These are phyloP conservation scores for Raphanus sativus DNA, from an alignment of 345 rosid species.

Conservation along the genomic window DNA sequence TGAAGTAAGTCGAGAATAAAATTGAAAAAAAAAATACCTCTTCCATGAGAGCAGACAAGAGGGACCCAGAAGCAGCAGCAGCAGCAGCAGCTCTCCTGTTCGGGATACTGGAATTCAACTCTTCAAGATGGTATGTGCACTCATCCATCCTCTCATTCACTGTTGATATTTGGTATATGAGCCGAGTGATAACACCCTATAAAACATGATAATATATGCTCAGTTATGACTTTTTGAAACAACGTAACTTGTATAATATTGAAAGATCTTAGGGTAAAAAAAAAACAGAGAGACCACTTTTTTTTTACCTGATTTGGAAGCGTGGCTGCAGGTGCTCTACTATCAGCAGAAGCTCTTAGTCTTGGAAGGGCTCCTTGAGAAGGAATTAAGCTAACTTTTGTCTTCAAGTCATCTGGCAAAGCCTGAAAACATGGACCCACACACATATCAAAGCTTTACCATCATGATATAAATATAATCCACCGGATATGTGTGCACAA, in stretches of 20 bases:
- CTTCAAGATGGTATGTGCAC: constrained; percentile 73
- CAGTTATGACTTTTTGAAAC: constrained; percentile 7
- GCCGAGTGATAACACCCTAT: constrained; percentile 83
- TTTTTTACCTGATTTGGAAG: constrained; percentile 64
- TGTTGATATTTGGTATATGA: constrained; percentile 88
- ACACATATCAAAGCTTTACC: constrained; percentile 34
- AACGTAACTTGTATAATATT: background rate
- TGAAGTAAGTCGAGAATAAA: background rate
- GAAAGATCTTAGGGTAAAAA: background rate
- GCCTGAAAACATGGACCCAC: constrained; percentile 59
- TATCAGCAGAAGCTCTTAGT: too few species aligned
- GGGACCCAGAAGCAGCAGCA: constrained; percentile 33
- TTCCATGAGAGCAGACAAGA: constrained; percentile 46
- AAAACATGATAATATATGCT: background rate
- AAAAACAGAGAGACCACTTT: constrained; percentile 7
- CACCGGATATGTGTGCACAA: constrained; percentile 14
- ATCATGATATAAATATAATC: constrained; percentile 44
- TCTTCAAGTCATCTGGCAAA: constrained; percentile 89
- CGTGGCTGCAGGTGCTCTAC: constrained; percentile 51
- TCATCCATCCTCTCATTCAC: constrained; percentile 97
- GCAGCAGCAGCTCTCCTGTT: constrained; percentile 42
- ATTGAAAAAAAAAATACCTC: too few species aligned
- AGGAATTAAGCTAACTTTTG: constrained; percentile 71
- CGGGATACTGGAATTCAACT: constrained; percentile 70
- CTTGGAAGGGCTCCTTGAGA: too few species aligned